Percentiles rank a stretch among this genome's conserved stretches.
These are phyloP conservation scores for Tremella mesenterica DNA, from an alignment of 768 basidiomycete genomes.

Conservation along the genomic window DNA sequence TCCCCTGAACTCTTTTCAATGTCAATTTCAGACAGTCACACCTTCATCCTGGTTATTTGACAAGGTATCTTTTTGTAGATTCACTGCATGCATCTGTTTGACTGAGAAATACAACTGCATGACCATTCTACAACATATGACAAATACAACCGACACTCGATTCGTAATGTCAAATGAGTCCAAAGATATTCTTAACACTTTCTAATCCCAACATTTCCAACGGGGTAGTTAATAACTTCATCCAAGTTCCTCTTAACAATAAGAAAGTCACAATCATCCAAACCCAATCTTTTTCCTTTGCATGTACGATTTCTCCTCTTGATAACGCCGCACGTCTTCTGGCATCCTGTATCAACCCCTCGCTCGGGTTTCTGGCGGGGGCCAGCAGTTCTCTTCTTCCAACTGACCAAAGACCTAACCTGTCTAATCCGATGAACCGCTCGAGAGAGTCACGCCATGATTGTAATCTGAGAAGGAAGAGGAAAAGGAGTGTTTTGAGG, in stretches of 20 bases:
- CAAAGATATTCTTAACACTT: slow-evolving; percentile 19
- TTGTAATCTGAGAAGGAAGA: slow-evolving; percentile 39
- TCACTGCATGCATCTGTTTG: no score
- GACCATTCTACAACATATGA: no score
- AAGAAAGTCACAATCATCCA: slow-evolving; percentile 33
- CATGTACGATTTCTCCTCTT: slow-evolving; percentile 1
- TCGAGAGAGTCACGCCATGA: slow-evolving; percentile 26
- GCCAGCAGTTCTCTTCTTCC: not conserved
- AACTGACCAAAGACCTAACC: not conserved
- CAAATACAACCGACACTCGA: no score
- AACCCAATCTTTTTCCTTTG: slow-evolving; percentile 27
- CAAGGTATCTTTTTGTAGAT: no score
- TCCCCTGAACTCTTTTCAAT: no score
- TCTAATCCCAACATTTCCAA: slow-evolving; percentile 22
- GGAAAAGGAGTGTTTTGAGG: slow-evolving; percentile 39
- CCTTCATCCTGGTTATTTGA: no score
- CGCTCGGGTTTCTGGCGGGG: not conserved
- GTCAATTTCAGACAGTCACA: no score
- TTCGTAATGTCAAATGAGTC: slow-evolving; percentile 1
- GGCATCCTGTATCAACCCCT: slow-evolving; percentile 3
- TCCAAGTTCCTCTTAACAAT: slow-evolving; percentile 31
- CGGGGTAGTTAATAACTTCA: slow-evolving; percentile 14
- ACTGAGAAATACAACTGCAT: no score
- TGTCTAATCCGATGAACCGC: slow-evolving; percentile 16
- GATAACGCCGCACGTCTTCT: not conserved